phyloP scores from a whole-genome alignment of 2,329 filamentous ascomycete genomes.

The Trichoderma sp. region DNA sequence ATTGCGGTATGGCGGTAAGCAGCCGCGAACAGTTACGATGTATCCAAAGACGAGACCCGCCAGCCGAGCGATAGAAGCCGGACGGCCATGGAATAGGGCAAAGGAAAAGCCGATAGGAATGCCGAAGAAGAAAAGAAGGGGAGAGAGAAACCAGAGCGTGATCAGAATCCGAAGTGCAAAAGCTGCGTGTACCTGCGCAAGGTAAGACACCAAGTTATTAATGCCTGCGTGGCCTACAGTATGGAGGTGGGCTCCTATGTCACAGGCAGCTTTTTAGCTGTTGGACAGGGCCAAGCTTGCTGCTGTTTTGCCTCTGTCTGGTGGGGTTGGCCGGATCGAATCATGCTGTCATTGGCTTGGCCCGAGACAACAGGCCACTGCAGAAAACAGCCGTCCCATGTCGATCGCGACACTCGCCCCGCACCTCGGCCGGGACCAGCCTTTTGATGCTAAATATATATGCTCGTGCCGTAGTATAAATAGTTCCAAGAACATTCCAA shows the following conservation, averaged over 20 bases:
- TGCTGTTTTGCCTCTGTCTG: background rate
- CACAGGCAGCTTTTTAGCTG: background rate
- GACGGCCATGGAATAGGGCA: constrained; percentile 6
- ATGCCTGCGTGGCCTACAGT: background rate
- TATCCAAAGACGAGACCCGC: constrained; percentile 17
- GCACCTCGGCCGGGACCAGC: background rate
- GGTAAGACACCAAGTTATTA: background rate
- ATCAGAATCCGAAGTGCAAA: background rate
- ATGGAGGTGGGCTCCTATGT: background rate
- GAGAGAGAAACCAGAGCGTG: background rate
- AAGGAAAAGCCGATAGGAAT: background rate
- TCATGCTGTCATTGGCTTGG: background rate
- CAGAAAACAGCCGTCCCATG: background rate
- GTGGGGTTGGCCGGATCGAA: background rate
- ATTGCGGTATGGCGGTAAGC: background rate
- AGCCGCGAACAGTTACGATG: background rate
- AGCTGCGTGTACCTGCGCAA: background rate
- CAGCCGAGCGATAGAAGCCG: constrained; percentile 4
- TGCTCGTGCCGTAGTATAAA: background rate
- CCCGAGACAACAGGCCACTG: background rate
- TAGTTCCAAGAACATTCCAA: too few relatives aligned
- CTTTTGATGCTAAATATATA: background rate
- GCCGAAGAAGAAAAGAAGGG: background rate
- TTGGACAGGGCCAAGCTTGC: background rate
- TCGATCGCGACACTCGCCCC: background rate